These are phyloP conservation scores for Ganoderma meredithae DNA, from an alignment of 1,284 basidiomycete species.

Conservation along the genomic window DNA sequence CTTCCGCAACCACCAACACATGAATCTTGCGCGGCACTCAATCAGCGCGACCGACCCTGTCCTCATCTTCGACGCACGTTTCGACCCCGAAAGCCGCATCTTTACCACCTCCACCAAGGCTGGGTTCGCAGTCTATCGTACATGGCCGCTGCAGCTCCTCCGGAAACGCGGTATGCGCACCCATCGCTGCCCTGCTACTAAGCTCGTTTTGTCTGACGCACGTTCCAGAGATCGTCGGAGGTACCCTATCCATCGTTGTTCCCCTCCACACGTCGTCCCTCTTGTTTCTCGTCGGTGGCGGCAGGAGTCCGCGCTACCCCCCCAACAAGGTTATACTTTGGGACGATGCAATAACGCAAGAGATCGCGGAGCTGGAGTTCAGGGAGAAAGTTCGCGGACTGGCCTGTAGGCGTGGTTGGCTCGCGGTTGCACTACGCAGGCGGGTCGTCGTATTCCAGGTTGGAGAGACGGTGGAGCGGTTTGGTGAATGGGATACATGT, in stretches of 20 bases:
- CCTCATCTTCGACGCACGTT: constrained; percentile 79
- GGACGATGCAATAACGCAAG: constrained; percentile 78
- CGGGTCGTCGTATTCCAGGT: constrained; percentile 85
- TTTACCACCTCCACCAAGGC: constrained; percentile 86
- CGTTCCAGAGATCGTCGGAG: constrained; percentile 72
- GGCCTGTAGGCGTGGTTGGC: constrained; percentile 80
- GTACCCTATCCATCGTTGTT: constrained; percentile 80
- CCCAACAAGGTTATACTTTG: constrained; percentile 95
- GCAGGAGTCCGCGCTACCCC: constrained; percentile 89
- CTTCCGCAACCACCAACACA: constrained; percentile 46
- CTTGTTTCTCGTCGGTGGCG: constrained; percentile 90
- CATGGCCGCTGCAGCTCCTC: constrained; percentile 80
- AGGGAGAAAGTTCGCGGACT: constrained; percentile 87
- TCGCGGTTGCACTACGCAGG: constrained; percentile 83
- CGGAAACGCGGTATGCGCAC: constrained; percentile 75
- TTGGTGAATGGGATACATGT: constrained; percentile 88
- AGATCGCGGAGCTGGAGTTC: constrained; percentile 93
- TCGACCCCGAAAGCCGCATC: constrained; percentile 79
- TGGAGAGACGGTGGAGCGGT: constrained; percentile 64
- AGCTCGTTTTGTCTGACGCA: constrained; percentile 2
- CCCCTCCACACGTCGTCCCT: constrained; percentile 88
- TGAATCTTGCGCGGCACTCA: constrained; percentile 91
- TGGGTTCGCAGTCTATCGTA: constrained; percentile 89
- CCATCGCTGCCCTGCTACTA: neutral
- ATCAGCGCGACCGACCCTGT: constrained; percentile 83